Evolutionary conservation across 2,329 filamentous ascomycete species (phyloP), one percentile per base, ranked within the genome.

Genomic region (Aspergillus terreus): DNA sequence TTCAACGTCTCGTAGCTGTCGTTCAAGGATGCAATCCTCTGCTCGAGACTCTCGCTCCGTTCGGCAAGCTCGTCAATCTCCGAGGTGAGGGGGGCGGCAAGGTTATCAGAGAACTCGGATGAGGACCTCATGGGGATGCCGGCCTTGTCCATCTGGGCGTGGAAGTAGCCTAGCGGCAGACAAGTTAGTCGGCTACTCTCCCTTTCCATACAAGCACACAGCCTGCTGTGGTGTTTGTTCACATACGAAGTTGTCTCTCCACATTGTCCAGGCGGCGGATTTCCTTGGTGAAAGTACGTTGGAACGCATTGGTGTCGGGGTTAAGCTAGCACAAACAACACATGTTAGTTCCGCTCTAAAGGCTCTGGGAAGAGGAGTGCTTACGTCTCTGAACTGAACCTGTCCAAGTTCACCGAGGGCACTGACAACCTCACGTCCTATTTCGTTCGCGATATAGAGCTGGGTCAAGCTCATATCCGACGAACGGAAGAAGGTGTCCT

Each of bases 391-490:
- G 71, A 99, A 99, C 75, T 97, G 92, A 72, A 97, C 92, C 66
- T 94, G 83, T 52, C 94, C 94, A 67, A 99, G 83, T 82, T 99
- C 94, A 69, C 94, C 94, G 59, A 99, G 80, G 51, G 92, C 92
- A 69, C 92, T 96, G 58, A 97, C 92, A 65, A 96, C 92, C 78
- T 99, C 95, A 70, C 94, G 86, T 64, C 94, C 92, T 64, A 99
- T 97, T 81, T 99, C 94, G 72, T 96, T 97, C 68, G 94, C 90
- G 67, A 99, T 95, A 77, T 97, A 99, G 68, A 99, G 87, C 85
- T 99, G 94, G 69, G 95, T 95, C 87, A 99, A 87, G 82, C 91
- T 96, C 94, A 99, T 99, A 76, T 96, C 90, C 89, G 91, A 90
- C 72, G 94, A 99, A 83, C 95, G 92, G 86, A 99, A 97, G 80